These are phyloP conservation scores for Chondrostereum purpureum DNA, from an alignment of 1,284 basidiomycete species.

Conservation along the genomic window DNA sequence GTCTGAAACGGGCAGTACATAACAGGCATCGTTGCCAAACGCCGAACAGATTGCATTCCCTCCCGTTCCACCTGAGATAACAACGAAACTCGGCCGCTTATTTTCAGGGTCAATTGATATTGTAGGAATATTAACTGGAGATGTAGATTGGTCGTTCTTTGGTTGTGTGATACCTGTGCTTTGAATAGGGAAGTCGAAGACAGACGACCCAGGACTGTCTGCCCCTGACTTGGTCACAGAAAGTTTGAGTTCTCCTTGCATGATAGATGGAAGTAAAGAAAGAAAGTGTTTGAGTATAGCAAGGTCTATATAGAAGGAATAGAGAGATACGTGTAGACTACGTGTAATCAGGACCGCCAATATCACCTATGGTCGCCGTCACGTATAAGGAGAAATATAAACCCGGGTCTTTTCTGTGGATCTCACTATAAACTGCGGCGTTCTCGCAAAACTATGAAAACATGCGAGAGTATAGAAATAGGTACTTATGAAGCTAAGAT, in stretches of 20 bases:
- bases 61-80: constrained; percentile 79
- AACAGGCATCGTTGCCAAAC: constrained; percentile 58
- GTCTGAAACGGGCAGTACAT: constrained; percentile 79
- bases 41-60: constrained; percentile 76
- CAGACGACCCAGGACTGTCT: constrained; percentile 60
- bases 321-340: too few relatives aligned
- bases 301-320: too few relatives aligned
- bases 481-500: constrained; percentile 2
- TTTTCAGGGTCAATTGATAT: constrained; percentile 12
- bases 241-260: too few relatives aligned
- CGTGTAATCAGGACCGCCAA: too few relatives aligned
- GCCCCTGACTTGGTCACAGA: neutral
- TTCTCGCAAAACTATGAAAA: neutral
- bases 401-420: too few relatives aligned
- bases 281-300: too few relatives aligned
- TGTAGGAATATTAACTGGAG: constrained; percentile 15
- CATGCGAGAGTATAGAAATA: neutral
- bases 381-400: too few relatives aligned
- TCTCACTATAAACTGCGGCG: too few relatives aligned
- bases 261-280: too few relatives aligned
- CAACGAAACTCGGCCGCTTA: constrained; percentile 39
- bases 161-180: constrained; percentile 5
- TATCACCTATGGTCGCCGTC: too few relatives aligned
- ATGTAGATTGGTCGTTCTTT: constrained; percentile 5
- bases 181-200: constrained; percentile 64